Base-by-base conservation (phyloP, 495 filamentous ascomycete species). In the Tuber brumale region DNA sequence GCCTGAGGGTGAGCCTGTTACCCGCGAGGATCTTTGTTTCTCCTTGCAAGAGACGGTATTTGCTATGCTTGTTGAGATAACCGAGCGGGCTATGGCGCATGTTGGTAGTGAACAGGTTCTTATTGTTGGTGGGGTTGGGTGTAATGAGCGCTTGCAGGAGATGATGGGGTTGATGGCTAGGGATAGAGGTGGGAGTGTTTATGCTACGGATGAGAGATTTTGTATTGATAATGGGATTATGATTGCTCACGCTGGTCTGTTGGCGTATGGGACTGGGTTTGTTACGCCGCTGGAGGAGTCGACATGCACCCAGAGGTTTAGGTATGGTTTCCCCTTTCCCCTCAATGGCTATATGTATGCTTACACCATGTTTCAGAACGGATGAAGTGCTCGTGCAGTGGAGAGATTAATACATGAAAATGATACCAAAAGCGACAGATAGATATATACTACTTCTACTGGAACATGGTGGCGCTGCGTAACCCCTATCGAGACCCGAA, bases 211-310 rank as follows among this genome's bases (percentile, higher is more conserved):
- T 61, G 81, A 98, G 85, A 89, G 95, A 70, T 98, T 97, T 85
- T 98, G 95, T 82, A 99, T 99, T 78, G 96, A 99, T 85, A 99
- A 99, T 82, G 96, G 95, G 69, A 97, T 99, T 76, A 99, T 99
- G 95, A 99, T 99, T 86, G 95, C 95, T 19, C 95, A 99, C 85
- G 95, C 95, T 16, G 95, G 95, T 41, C 85, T 99, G 80, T 82
- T 97, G 77, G 94, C 93, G 12, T 97, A 91, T 81, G 85, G 88
- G 84, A 92, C 89, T 0, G 95, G 95, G 9, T 92, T 93, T 82
- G 85, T 84, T 71, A 97, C 93, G 23, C 85, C 87, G 4, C 81
- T 98, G 19, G 90, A 92, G 80, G 94, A 97, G 21, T 92, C 91
- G 76, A 93, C 92, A 19, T 96, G 92, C 85, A 98, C 96, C 31